Evolutionary conservation across 2,329 filamentous ascomycete genomes (phyloP), one percentile per base, ranked within the genome.

Genomic region (Didymellaceae sp.): DNA sequence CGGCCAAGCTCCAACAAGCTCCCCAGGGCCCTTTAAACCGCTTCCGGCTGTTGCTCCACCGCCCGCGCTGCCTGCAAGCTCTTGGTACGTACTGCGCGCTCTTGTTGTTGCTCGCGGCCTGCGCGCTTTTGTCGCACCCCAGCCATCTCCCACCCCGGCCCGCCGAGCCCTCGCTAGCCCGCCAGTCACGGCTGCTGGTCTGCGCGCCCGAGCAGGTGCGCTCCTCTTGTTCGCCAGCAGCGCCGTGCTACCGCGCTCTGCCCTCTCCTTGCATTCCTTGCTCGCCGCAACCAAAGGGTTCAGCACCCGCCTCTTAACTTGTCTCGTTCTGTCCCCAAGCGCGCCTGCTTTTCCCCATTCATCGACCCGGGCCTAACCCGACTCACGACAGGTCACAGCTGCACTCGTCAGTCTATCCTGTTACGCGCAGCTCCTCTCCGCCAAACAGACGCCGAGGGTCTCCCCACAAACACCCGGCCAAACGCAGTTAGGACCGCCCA

Each of bases 401-500:
- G 59, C 59, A 58, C 52, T 47, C 54, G 52, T 45, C 42, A 37
- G 35, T 42, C 42, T 45, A 11, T 31, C 38, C 62, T 67, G 62
- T 65, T 61, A 61, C 69, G 55, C 62, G 62, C 67, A 65, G 53
- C 58, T 16, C 11, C 48, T 41, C 57, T 54, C 55, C 47, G 51
- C 51, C 47, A 50, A 55, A 58, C 51, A 57, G 56, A 45, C 52
- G 55, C 62, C 56, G 45, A 55, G 68, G 61, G 54, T 66, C 67
- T 68, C 69, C 62, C 70, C 67, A 67, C 65, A 66, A 54, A 61
- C 53, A 55, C 52, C 45, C 65, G 55, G 49, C 70, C 71, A 63
- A 68, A 74, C 70, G 63, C 68, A 74, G 72, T 73, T 72, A 73
- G 65, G 67, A 57, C 68, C 67, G 62, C 61, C 65, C 48, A 58